Evolutionary conservation across 106 monocot genomes (phyloP).

Genomic region (Platanthera zijinensis): DNA sequence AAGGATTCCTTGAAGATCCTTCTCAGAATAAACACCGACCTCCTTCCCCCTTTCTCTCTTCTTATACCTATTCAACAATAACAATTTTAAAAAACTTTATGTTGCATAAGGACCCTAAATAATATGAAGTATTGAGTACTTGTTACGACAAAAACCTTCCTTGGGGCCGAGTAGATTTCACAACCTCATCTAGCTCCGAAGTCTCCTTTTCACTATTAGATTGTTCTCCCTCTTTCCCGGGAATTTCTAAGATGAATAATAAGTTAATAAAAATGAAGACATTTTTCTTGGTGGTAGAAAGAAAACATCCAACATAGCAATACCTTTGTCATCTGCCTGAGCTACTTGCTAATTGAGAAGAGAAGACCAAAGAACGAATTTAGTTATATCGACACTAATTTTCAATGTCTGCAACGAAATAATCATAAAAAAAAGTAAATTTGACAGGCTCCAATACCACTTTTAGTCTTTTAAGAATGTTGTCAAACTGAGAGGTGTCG

Average conservation of each 20-base stretch:
- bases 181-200: slow-evolving; percentile 15
- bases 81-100: slow-evolving; percentile 3
- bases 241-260: slow-evolving; percentile 15
- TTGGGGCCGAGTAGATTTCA: slow-evolving; percentile 77
- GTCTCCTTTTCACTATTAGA: slow-evolving; percentile 19
- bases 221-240: slow-evolving; percentile 10
- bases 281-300: slow-evolving; percentile 5
- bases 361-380: neutral
- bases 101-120: neutral
- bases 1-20: slow-evolving; percentile 96
- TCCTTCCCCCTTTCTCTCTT: slow-evolving; percentile 85
- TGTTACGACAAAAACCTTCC: slow-evolving; percentile 54
- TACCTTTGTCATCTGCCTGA: slow-evolving; percentile 57
- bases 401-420: neutral
- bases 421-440: neutral
- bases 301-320: neutral
- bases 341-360: slow-evolving; percentile 51
- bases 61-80: slow-evolving; percentile 63
- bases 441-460: slow-evolving; percentile 38
- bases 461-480: slow-evolving; percentile 85
- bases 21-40: slow-evolving; percentile 60
- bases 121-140: neutral
- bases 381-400: neutral
- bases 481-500: slow-evolving; percentile 96
- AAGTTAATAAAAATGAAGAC: neutral